Evolutionary conservation across 148 eudicot genomes (phyloP).

Genomic region (Talinum fruticosum): DNA sequence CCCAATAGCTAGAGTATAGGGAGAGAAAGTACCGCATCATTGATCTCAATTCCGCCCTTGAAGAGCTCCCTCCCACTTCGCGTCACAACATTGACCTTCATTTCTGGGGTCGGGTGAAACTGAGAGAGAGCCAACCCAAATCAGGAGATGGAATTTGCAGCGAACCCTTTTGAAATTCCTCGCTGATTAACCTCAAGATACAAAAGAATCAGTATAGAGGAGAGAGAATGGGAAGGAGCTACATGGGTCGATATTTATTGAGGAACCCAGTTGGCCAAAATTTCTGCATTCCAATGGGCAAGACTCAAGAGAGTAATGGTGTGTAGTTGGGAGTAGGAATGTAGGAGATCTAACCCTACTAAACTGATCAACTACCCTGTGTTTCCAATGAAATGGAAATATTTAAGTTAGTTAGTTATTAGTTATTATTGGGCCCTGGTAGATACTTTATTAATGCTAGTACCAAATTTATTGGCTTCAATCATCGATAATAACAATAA

Average conservation of each 20-base stretch:
- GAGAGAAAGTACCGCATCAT: conserved; percentile 55
- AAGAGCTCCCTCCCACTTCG: conserved; percentile 80
- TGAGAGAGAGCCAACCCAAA: conserved; percentile 39
- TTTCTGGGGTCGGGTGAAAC: conserved; percentile 25
- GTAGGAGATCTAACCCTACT: conserved; percentile 29
- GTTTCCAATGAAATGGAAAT: neutral
- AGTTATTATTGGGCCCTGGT: neutral
- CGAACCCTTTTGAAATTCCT: conserved; percentile 22
- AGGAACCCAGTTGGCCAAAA: conserved; percentile 2
- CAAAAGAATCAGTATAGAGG: neutral
- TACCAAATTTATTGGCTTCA: neutral
- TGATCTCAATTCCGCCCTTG: conserved; percentile 78
- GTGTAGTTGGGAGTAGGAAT: conserved; percentile 34
- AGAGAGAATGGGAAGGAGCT: conserved; percentile 17
- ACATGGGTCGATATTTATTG: neutral
- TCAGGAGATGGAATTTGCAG: conserved; percentile 9
- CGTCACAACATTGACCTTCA: conserved; percentile 72
- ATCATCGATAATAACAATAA: no score
- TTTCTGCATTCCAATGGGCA: neutral
- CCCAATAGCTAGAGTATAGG: conserved; percentile 17
- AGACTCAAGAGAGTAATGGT: conserved; percentile 30
- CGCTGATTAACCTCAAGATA: conserved; percentile 18
- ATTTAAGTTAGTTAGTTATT: neutral
- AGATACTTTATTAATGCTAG: neutral
- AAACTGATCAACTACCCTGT: conserved; percentile 31